Base-by-base conservation (phyloP, 768 basidiomycete genomes). In the Pleurotus tuber-regium region DNA sequence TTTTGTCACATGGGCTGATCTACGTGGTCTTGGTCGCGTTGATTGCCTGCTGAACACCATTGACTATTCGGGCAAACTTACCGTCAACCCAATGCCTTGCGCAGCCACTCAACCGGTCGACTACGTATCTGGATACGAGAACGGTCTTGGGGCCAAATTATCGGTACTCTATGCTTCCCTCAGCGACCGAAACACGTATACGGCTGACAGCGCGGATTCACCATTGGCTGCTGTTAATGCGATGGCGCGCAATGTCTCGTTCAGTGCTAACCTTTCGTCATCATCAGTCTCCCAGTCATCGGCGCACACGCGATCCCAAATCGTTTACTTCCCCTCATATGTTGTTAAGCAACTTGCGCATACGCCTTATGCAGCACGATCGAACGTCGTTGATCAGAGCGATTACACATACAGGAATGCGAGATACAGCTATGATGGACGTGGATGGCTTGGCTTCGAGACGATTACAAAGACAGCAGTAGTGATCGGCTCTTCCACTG, bases 301-400 rank as follows among this genome's bases (percentile, higher is more conserved):
- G 9, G 30, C 46, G 0, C 54, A 55, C 16, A 47, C 40, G 12
- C 54, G 54, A 1, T 55, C 41, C 16, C 41, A 55, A 23, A 26
- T 55, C 30, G 54, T 55, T 8, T 55, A 55, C 51, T 55, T 55
- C 43, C 54, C 54, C 4, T 51, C 54, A 1, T 55, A 35, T 42
- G 54, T 55, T 16, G 54, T 55, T 14, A 55, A 55, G 43, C 16
- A 52, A 18, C 50, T 55, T 36, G 38, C 28, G 18, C 35, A 51
- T 43, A 47, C 54, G 7, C 54, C 54, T 5, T 55, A 52, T 29
- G 42, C 54, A 4, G 50, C 43, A 10, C 33, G 38, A 12, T 18
- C 54, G 18, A 36, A 23, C 21, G 29, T 55, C 3, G 14, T 43
- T 5, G 54, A 55, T 42, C 31, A 55, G 35, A 55, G 39, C n/a